A percentile compares a stretch with the other conserved stretches of the same genome.
phyloP scores from a whole-genome alignment of 495 filamentous ascomycete species.

The Pseudomonodictys pantanalensis region DNA sequence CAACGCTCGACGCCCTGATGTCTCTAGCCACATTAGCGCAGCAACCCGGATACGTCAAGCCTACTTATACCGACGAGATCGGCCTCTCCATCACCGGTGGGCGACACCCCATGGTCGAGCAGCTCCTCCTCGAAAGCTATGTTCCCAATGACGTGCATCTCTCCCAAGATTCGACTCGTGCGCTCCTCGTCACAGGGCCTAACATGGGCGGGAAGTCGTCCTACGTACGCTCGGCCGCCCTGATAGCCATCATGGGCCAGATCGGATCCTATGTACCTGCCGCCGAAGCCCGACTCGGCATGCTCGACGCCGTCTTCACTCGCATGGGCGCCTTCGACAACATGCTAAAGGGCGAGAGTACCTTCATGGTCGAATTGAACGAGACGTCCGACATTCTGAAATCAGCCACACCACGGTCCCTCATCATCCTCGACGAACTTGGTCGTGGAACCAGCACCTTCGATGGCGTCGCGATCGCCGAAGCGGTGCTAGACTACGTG shows the following conservation, averaged over 20 bases:
- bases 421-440: slow-evolving; percentile 94
- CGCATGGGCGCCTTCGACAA: slow-evolving; percentile 97
- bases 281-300: slow-evolving; percentile 65
- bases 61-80: slow-evolving; percentile 67
- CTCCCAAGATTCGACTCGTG: slow-evolving; percentile 54
- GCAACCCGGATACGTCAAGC: slow-evolving; percentile 88
- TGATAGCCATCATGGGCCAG: slow-evolving; percentile 91
- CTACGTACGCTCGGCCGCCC: slow-evolving; percentile 88
- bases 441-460: slow-evolving; percentile 91
- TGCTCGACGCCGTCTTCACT: slow-evolving; percentile 89
- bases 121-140: slow-evolving; percentile 79
- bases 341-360: slow-evolving; percentile 89
- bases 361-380: slow-evolving; percentile 96
- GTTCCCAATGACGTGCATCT: slow-evolving; percentile 87
- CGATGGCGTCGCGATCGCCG: slow-evolving; percentile 93
- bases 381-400: slow-evolving; percentile 91
- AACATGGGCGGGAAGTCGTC: slow-evolving; percentile 99
- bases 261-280: slow-evolving; percentile 94
- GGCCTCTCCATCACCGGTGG: slow-evolving; percentile 71
- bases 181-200: slow-evolving; percentile 87
- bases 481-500: slow-evolving; percentile 82
- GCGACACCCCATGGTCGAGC: slow-evolving; percentile 95
- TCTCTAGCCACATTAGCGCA: slow-evolving; percentile 79
- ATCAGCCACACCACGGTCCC: slow-evolving; percentile 70
- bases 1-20: slow-evolving; percentile 84